Evolutionary conservation across 2,329 filamentous ascomycete genomes (phyloP).

Genomic region (Penicillium decumbens): DNA sequence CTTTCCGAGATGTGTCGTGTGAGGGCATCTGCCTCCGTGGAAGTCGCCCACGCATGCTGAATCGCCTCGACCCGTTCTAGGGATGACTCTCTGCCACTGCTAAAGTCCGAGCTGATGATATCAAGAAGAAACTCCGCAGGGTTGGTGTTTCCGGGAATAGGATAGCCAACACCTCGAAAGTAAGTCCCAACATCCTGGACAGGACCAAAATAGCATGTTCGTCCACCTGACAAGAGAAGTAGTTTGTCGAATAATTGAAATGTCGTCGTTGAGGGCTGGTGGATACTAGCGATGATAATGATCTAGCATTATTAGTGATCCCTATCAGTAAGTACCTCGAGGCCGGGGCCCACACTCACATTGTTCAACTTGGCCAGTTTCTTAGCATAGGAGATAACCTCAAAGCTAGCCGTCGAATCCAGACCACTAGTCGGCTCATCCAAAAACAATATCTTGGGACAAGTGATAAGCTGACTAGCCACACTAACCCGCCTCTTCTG

Average conservation of each 20-base stretch:
- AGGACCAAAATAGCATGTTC: conserved; percentile 68
- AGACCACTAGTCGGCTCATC: conserved; percentile 81
- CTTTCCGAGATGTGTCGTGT: conserved; percentile 26
- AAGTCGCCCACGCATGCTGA: conserved; percentile 54
- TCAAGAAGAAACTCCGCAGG: conserved; percentile 77
- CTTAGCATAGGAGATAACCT: conserved; percentile 71
- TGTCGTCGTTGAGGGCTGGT: conserved; percentile 75
- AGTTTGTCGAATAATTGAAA: conserved; percentile 79
- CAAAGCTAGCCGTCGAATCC: conserved; percentile 70
- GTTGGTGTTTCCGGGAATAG: conserved; percentile 67
- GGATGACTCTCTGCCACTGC: conserved; percentile 46
- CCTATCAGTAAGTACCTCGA: background rate
- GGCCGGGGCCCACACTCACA: conserved; percentile 37
- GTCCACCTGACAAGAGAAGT: conserved; percentile 65
- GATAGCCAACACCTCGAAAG: conserved; percentile 57
- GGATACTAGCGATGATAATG: conserved; percentile 75
- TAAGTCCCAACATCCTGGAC: conserved; percentile 56
- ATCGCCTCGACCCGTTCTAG: conserved; percentile 51
- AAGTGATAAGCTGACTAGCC: conserved; percentile 75
- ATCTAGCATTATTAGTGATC: conserved; percentile 46
- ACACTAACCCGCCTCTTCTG: conserved; percentile 79
- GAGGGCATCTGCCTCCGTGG: conserved; percentile 37
- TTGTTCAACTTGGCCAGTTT: conserved; percentile 63
- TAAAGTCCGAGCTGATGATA: conserved; percentile 72
- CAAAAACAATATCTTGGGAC: conserved; percentile 73